Conservation (phyloP, 352 stramenopile species). For the Globisporangium carolinianum region DNA sequence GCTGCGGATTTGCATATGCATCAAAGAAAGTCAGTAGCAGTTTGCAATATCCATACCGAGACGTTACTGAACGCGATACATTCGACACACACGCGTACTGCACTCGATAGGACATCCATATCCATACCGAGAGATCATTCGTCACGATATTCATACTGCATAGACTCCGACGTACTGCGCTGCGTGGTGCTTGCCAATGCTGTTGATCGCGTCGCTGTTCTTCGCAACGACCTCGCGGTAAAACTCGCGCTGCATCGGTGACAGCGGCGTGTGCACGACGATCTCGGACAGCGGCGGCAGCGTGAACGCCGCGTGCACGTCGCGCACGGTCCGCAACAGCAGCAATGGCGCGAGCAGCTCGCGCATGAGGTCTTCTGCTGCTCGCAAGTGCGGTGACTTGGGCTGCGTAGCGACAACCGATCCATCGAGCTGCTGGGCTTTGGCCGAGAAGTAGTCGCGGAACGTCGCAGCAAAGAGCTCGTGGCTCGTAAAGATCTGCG, state of each 20-base stretch:
- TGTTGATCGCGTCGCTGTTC: constrained; percentile 52
- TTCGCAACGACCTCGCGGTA: constrained; percentile 76
- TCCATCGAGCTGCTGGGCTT: constrained; percentile 31
- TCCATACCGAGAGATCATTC: too few relatives aligned
- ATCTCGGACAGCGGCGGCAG: constrained; percentile 70
- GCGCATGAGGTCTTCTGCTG: constrained; percentile 47
- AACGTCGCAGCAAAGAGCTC: constrained; percentile 47
- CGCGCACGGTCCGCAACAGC: constrained; percentile 55
- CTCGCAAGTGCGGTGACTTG: constrained; percentile 18
- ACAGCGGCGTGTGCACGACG: constrained; percentile 68
- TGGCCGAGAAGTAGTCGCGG: constrained; percentile 57
- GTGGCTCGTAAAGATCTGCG: constrained; percentile 68
- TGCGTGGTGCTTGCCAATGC: constrained; percentile 17
- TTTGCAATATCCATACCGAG: too few relatives aligned
- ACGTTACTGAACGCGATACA: too few relatives aligned
- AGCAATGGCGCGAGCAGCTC: constrained; percentile 51
- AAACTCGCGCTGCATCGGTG: constrained; percentile 72
- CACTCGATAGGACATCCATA: too few relatives aligned
- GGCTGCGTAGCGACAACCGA: not conserved
- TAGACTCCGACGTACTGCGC: constrained; percentile 3
- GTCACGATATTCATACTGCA: too few relatives aligned
- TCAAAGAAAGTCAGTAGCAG: not conserved
- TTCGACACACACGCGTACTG: too few relatives aligned
- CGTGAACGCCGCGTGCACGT: constrained; percentile 63
- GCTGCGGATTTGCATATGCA: constrained; percentile 13